A percentile compares a stretch with the other conserved stretches of the same genome.
Evolutionary conservation across 495 filamentous ascomycete genomes (phyloP).

Genomic region (Hyphodiscus hymeniophilus): DNA sequence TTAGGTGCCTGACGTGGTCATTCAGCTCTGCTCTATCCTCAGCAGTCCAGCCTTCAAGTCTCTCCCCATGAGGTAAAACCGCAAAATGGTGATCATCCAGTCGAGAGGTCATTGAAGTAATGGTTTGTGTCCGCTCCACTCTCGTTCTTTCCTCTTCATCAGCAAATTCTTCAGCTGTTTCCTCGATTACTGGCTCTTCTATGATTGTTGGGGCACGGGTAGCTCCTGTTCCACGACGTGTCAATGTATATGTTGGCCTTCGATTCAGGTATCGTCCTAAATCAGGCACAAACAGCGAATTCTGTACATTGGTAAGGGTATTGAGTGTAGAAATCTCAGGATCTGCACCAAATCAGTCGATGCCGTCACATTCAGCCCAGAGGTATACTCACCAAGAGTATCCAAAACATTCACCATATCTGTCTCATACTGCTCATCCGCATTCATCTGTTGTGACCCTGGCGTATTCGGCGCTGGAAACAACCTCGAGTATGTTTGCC

Average conservation of each 20-base stretch:
- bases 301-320: conserved; percentile 72
- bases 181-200: conserved; percentile 9
- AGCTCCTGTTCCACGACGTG: conserved; percentile 32
- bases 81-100: conserved; percentile 43
- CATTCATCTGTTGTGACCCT: too few relatives aligned
- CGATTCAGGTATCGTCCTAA: conserved; percentile 59
- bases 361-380: not conserved
- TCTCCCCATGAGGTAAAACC: conserved; percentile 54
- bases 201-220: not conserved
- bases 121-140: conserved; percentile 14
- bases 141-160: not conserved
- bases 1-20: conserved; percentile 73
- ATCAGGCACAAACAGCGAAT: conserved; percentile 69
- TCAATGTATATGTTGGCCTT: conserved; percentile 65
- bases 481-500: not conserved
- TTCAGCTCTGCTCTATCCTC: conserved; percentile 66
- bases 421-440: conserved; percentile 40
- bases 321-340: conserved; percentile 67
- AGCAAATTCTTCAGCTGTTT: not conserved
- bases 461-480: not conserved
- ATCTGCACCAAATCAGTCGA: conserved; percentile 35
- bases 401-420: conserved; percentile 63
- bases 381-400: conserved; percentile 50
- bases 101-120: conserved; percentile 35
- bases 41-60: conserved; percentile 58